Base-by-base conservation (phyloP, 202 grass and related monocot genomes). In the Bolboschoenoplectus hybrid region DNA sequence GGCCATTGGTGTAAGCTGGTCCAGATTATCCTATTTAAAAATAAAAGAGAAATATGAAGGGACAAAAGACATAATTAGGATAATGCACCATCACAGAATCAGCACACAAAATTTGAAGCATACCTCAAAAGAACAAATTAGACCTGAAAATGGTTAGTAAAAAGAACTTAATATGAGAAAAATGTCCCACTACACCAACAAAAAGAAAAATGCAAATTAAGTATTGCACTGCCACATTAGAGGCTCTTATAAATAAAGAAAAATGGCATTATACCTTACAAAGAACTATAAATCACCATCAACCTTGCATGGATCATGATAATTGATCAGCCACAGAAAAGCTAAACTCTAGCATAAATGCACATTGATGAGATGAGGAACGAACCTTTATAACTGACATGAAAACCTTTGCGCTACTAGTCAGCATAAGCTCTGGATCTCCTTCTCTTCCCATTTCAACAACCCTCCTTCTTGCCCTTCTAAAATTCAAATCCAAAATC, bases 401-500 rank as follows among this genome's bases (percentile, higher is more conserved):
- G 86, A 98, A 98, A 63, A 93, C 89, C 82, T 98, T 95, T n/a
- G 88, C 93, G 73, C 91, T 93, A 89, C 89, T 90, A 70, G 91
- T 89, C 89, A 92, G 89, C 77, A 95, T 86, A 83, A 89, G 63
- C 43, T 91, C 91, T 81, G 87, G 65, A 92, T 93, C 90, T 72
- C 92, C 91, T 74, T 89, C 84, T 76, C 82, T 98, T 82, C 87
- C 89, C 75, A 89, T 88, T 85, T 95, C 96, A 70, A 89, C 68
- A 86, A 94, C 80, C 78, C 87, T 89, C 85, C 91, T 92, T 85
- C 88, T 91, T 39, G 92, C 84, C 81, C 90, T 92, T 91, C 91
- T 94, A 81, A 98, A 95, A 91, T 98, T 98, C 80, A 95, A 81
- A 69, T 98, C 93, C 89, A 98, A 76, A 85, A 98, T 89, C 74